Conservation (phyloP, 2,329 filamentous ascomycete species). For the Acrocalymma vagum region DNA sequence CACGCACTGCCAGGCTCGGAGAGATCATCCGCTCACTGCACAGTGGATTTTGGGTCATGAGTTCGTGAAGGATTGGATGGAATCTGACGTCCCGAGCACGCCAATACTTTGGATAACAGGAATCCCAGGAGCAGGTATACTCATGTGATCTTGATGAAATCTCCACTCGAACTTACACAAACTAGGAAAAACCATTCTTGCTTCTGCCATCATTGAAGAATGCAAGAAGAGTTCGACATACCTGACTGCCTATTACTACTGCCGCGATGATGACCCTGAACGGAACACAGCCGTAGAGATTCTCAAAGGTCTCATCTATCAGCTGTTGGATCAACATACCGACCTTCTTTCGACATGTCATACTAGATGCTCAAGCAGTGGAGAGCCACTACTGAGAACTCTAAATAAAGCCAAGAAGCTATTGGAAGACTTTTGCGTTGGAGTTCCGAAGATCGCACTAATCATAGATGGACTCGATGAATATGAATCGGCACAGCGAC, state of each 20-base stretch:
- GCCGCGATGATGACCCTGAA: slow-evolving; percentile 23
- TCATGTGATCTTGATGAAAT: neutral
- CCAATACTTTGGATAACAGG: slow-evolving; percentile 24
- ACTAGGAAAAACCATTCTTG: slow-evolving; percentile 36
- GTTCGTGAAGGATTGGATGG: slow-evolving; percentile 26
- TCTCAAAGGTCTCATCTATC: slow-evolving; percentile 24
- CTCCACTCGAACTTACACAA: neutral
- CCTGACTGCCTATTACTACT: slow-evolving; percentile 31
- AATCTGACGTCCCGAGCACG: slow-evolving; percentile 10
- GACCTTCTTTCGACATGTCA: slow-evolving; percentile 23
- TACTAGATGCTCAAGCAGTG: slow-evolving; percentile 16
- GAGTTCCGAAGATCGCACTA: slow-evolving; percentile 25
- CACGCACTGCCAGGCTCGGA: slow-evolving; percentile 8
- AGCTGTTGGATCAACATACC: slow-evolving; percentile 23
- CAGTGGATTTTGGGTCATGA: slow-evolving; percentile 30
- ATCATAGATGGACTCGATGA: slow-evolving; percentile 37
- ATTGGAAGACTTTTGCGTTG: slow-evolving; percentile 27
- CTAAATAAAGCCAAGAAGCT: slow-evolving; percentile 20
- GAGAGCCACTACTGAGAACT: slow-evolving; percentile 26
- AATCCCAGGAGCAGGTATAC: slow-evolving; percentile 34
- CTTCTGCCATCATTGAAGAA: slow-evolving; percentile 32
- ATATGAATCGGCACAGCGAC: slow-evolving; percentile 25
- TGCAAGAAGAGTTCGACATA: slow-evolving; percentile 12
- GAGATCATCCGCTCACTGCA: slow-evolving; percentile 19
- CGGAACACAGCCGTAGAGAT: slow-evolving; percentile 22